phyloP scores from a whole-genome alignment of 1,139 yeast species.

The Zygosaccharomyces sapae region DNA sequence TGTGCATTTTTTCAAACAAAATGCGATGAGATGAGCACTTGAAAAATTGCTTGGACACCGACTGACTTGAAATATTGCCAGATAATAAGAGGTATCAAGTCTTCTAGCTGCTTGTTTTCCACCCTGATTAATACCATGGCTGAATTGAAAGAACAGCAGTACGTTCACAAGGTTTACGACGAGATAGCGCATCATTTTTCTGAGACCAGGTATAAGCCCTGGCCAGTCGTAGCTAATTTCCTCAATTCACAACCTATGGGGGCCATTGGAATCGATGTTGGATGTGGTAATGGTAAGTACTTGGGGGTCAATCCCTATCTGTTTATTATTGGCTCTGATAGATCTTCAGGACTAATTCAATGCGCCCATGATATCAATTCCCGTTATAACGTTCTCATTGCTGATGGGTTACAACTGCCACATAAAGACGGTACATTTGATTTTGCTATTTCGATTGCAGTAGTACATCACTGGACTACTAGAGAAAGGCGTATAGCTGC shows the following conservation, averaged over 20 bases:
- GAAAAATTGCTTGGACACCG: not conserved
- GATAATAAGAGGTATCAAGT: not conserved
- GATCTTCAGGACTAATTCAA: slow-evolving; percentile 68
- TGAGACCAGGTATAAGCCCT: slow-evolving; percentile 88
- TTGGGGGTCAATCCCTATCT: slow-evolving; percentile 64
- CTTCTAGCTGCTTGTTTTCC: not conserved
- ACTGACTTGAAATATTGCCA: not conserved
- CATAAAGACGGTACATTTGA: slow-evolving; percentile 61
- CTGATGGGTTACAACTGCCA: slow-evolving; percentile 75
- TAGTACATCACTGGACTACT: slow-evolving; percentile 92
- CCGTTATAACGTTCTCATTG: slow-evolving; percentile 52
- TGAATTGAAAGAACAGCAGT: slow-evolving; percentile 60
- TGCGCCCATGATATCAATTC: slow-evolving; percentile 58
- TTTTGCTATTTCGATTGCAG: slow-evolving; percentile 94
- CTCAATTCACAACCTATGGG: slow-evolving; percentile 44
- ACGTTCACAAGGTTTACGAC: slow-evolving; percentile 86
- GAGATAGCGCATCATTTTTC: slow-evolving; percentile 92
- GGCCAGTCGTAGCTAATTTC: slow-evolving; percentile 90
- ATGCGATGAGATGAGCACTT: slow-evolving; percentile 4
- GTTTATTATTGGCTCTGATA: slow-evolving; percentile 73
- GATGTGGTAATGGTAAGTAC: slow-evolving; percentile 97
- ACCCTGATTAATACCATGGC: slow-evolving; percentile 37
- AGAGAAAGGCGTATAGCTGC: slow-evolving; percentile 73
- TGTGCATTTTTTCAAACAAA: not conserved
- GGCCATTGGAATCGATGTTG: slow-evolving; percentile 65